Evolutionary conservation across 306 rosid genomes (phyloP).

Genomic region (Pueraria montana): DNA sequence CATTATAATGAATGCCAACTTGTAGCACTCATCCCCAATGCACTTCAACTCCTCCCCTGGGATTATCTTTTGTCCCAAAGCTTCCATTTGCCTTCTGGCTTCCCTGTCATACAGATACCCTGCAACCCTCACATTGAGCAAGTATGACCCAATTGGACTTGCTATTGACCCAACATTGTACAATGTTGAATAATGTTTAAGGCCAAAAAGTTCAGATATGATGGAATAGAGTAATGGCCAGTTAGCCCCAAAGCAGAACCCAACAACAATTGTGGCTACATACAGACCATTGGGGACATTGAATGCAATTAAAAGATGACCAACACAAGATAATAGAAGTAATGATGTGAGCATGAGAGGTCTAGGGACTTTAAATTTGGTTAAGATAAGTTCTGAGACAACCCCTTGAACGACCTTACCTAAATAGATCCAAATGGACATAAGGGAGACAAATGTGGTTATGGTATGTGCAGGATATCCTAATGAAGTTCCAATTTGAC

Average conservation of each 20-base stretch:
- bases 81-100: slow-evolving; percentile 51
- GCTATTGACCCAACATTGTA: slow-evolving; percentile 78
- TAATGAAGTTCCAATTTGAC: slow-evolving; percentile 65
- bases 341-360: slow-evolving; percentile 59
- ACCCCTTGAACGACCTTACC: slow-evolving; percentile 60
- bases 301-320: slow-evolving; percentile 64
- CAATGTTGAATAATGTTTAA: slow-evolving; percentile 73
- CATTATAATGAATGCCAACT: slow-evolving; percentile 55
- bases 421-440: slow-evolving; percentile 60
- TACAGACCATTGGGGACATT: slow-evolving; percentile 62
- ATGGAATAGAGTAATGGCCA: slow-evolving; percentile 79
- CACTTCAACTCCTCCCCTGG: slow-evolving; percentile 58
- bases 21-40: slow-evolving; percentile 53
- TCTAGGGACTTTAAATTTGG: slow-evolving; percentile 56
- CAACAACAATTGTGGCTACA: slow-evolving; percentile 68
- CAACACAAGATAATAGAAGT: slow-evolving; percentile 54
- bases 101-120: slow-evolving; percentile 58
- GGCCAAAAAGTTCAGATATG: slow-evolving; percentile 81
- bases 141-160: slow-evolving; percentile 67
- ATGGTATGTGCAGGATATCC: slow-evolving; percentile 58
- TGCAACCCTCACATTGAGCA: slow-evolving; percentile 54
- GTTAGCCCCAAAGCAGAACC: slow-evolving; percentile 81
- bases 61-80: slow-evolving; percentile 39
- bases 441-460: slow-evolving; percentile 63
- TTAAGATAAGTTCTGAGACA: slow-evolving; percentile 52